Base-by-base conservation (phyloP, 768 basidiomycete species). In the Boletus rex-veris region DNA sequence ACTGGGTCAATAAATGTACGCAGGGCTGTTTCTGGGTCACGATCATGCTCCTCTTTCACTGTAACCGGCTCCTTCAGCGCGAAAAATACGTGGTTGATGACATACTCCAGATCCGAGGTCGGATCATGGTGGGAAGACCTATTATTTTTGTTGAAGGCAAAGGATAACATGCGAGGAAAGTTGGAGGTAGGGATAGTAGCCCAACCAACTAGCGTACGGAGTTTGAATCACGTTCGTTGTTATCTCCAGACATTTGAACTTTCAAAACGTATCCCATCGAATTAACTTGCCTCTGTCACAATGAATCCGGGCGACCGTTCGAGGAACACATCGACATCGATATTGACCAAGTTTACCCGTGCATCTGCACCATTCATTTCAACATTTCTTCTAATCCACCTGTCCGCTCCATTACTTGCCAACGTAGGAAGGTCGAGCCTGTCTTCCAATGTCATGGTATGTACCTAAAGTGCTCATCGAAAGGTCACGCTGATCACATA, bases 361-460 rank as follows among this genome's bases (percentile, higher is more conserved):
- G 77, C 76, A 7, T 83, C 88, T 0, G 77, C 88, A 3, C 86
- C 92, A 8, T 88, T 93, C 64, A 84, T 94, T 37, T 74, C 82
- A 10, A 83, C 83, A 0, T 94, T 93, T 62, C 72, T 92, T 9
- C 2, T 70, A 0, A 78, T 94, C n/a, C 92, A 95, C 64, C 75
- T 95, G 12, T 77, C 84, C 1, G 86, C 90, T 3, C 92, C 92
- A 3, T 71, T 80, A 2, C 69, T 85, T 3, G 90, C 90, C 4
- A 86, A 77, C 51, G 40, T 91, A 0, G 91, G 88, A 5, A 90
- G 90, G 0, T 80, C 85, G 1, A 74, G 72, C 10, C 64, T 84
- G 15, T 78, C 90, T 8, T 91, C 89, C 5, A 82, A 82, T 63
- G 79, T 82, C 43, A 85, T 93, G 88, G 92, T 90, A 54, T 53